Conservation (phyloP, 1,284 basidiomycete species). For the Xerocomus minutiporus region DNA sequence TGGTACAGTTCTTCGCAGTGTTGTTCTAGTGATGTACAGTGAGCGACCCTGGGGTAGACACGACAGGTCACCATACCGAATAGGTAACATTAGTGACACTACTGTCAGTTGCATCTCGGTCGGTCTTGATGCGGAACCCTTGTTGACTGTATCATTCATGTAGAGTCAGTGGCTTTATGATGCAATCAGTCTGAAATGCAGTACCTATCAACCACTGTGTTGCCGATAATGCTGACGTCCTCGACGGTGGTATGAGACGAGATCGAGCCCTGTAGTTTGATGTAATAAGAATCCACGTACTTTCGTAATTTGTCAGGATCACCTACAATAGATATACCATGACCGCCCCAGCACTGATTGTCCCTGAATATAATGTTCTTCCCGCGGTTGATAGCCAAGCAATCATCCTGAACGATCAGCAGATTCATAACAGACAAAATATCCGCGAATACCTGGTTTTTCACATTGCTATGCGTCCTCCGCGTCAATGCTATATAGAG, state of each 20-base stretch:
- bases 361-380: constrained; percentile 50
- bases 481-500: constrained; percentile 4
- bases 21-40: constrained; percentile 35
- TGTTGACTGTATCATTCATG: constrained; percentile 33
- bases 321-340: constrained; percentile 54
- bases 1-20: constrained; percentile 36
- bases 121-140: constrained; percentile 47
- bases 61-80: constrained; percentile 20
- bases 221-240: constrained; percentile 43
- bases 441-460: constrained; percentile 27
- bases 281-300: neutral
- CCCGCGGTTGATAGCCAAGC: constrained; percentile 57
- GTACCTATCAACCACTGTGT: constrained; percentile 44
- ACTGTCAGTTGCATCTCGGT: constrained; percentile 36
- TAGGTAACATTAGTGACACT: constrained; percentile 42
- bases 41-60: neutral
- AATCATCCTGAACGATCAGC: constrained; percentile 47
- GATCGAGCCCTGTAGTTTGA: constrained; percentile 46
- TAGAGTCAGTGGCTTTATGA: neutral
- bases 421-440: neutral
- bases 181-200: neutral
- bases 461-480: constrained; percentile 15
- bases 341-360: constrained; percentile 53
- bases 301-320: neutral
- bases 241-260: constrained; percentile 43